Conservation (phyloP, 345 rosid genomes). For the Hibiscus trionum region DNA sequence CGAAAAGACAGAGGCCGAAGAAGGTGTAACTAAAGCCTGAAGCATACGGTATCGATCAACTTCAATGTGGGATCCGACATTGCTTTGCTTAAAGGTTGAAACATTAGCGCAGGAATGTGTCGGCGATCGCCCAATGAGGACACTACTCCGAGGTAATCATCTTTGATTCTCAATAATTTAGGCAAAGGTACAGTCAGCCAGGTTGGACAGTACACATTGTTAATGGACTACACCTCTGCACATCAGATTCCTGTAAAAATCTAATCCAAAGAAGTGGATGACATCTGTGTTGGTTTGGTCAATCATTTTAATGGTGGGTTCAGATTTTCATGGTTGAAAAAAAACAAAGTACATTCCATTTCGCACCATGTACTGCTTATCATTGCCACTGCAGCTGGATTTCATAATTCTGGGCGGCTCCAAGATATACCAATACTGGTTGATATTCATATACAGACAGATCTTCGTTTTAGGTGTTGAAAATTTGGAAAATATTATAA, state of each 20-base stretch:
- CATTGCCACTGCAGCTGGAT: constrained; percentile 20
- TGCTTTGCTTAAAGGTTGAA: neutral
- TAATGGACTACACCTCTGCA: neutral
- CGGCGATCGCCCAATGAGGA: neutral
- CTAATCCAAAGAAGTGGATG: constrained; percentile 9
- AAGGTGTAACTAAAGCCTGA: neutral
- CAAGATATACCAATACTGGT: neutral
- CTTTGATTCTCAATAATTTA: constrained; percentile 15
- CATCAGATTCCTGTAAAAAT: constrained; percentile 19
- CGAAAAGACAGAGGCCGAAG: neutral
- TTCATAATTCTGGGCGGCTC: constrained; percentile 4
- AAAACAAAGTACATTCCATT: constrained; percentile 18
- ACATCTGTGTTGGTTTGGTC: constrained; percentile 14
- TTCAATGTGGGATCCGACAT: neutral
- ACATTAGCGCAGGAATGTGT: neutral
- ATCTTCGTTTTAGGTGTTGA: constrained; percentile 5
- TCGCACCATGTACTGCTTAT: constrained; percentile 6
- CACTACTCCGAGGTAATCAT: neutral
- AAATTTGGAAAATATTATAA: neutral
- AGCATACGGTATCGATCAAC: neutral
- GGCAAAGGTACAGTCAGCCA: constrained; percentile 6
- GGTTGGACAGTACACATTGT: constrained; percentile 14
- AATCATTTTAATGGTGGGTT: constrained; percentile 22
- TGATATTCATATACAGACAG: constrained; percentile 3
- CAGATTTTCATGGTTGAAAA: constrained; percentile 20